Evolutionary conservation across 345 rosid species (phyloP).

Genomic region (Eucalyptus marginata): DNA sequence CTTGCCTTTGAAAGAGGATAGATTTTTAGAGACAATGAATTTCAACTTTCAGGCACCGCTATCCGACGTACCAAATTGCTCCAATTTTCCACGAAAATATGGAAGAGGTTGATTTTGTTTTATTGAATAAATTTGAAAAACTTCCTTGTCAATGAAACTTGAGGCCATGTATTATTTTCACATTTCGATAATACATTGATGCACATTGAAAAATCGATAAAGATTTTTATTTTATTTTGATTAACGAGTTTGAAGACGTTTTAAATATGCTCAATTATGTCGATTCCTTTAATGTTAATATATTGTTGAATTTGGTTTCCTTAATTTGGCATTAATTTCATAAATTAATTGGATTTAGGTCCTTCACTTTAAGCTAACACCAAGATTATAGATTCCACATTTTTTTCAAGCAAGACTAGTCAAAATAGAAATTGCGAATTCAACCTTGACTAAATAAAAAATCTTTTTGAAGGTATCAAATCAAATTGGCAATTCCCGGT

Average conservation of each 20-base stretch:
- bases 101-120: not conserved
- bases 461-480: not conserved
- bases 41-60: not conserved
- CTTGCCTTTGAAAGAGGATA: not conserved
- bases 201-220: not conserved
- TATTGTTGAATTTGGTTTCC: not conserved
- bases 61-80: not conserved
- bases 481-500: not conserved
- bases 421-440: not conserved
- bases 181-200: not conserved
- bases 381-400: not conserved
- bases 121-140: not conserved
- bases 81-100: not conserved
- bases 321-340: not conserved
- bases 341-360: not conserved
- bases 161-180: not conserved
- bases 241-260: not conserved
- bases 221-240: not conserved
- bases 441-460: not conserved
- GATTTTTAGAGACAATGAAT: not conserved
- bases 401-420: not conserved
- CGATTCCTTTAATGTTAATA: not conserved
- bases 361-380: not conserved
- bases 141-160: not conserved
- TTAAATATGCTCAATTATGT: not conserved